A percentile compares a stretch with the other conserved stretches of the same genome.
Conservation (phyloP, 257 asterid species). For the Thymus quinquecostatus region DNA sequence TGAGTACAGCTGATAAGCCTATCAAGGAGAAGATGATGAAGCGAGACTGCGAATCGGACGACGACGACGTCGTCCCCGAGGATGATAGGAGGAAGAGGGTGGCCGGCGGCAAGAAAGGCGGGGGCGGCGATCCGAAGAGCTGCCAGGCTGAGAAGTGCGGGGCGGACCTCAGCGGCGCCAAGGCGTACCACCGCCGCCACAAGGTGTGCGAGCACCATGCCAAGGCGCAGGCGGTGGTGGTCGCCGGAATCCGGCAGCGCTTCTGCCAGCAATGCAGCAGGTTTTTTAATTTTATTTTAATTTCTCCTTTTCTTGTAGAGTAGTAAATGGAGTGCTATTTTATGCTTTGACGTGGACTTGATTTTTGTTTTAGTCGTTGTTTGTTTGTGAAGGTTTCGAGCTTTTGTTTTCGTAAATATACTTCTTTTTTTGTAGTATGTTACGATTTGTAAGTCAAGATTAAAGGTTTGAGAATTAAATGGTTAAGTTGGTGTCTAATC, state of each 20-base stretch:
- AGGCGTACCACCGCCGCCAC: conserved; percentile 70
- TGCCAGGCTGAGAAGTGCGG: conserved; percentile 71
- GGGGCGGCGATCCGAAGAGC: conserved; percentile 37
- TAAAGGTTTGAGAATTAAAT: too few species aligned
- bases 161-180: conserved; percentile 57
- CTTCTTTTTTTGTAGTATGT: not conserved
- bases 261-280: conserved; percentile 95
- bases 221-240: conserved; percentile 59
- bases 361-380: conserved; percentile 13
- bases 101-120: conserved; percentile 39
- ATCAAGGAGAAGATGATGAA: conserved; percentile 36
- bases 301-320: not conserved
- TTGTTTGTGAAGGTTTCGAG: not conserved
- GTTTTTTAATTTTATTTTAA: conserved; percentile 27
- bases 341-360: conserved; percentile 31
- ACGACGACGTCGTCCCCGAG: conserved; percentile 32
- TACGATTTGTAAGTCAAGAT: too few species aligned
- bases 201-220: conserved; percentile 72
- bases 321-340: conserved; percentile 4
- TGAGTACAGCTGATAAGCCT: not conserved
- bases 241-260: conserved; percentile 79
- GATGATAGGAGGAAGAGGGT: conserved; percentile 52
- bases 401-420: not conserved
- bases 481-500: too few species aligned
- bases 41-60: conserved; percentile 34